Conservation (phyloP, 441 rosid species). For the Jatropha podagrica region DNA sequence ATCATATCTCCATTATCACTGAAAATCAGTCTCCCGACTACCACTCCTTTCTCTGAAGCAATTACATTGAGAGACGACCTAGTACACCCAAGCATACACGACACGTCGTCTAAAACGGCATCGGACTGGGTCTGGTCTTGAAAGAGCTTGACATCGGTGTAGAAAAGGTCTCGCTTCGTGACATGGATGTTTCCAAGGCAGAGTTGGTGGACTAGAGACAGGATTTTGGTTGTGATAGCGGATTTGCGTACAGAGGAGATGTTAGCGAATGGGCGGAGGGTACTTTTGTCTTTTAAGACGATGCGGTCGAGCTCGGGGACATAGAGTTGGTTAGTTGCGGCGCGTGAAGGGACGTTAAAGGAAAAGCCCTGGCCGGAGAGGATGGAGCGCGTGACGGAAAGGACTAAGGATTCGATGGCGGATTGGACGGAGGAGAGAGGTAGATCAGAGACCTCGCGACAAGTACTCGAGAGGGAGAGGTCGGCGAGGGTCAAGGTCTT, state of each 20-base stretch:
- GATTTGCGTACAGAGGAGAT: slow-evolving; percentile 84
- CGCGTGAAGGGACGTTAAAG: slow-evolving; percentile 89
- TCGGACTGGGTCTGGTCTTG: slow-evolving; percentile 96
- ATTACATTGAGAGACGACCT: slow-evolving; percentile 87
- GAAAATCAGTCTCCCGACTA: slow-evolving; percentile 85
- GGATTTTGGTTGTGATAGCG: slow-evolving; percentile 81
- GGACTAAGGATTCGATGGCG: slow-evolving; percentile 64
- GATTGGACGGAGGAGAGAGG: slow-evolving; percentile 84
- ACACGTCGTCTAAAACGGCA: slow-evolving; percentile 80
- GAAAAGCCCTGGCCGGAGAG: slow-evolving; percentile 86
- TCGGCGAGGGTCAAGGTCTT: slow-evolving; percentile 76
- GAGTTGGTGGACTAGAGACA: slow-evolving; percentile 84
- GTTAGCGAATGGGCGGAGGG: slow-evolving; percentile 83
- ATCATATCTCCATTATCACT: slow-evolving; percentile 97
- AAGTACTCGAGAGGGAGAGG: slow-evolving; percentile 65
- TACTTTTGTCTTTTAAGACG: slow-evolving; percentile 85
- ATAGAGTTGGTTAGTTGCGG: slow-evolving; percentile 90
- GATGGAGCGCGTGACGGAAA: slow-evolving; percentile 70
- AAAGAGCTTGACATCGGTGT: slow-evolving; percentile 95
- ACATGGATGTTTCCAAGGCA: slow-evolving; percentile 80
- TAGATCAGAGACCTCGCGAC: slow-evolving; percentile 88
- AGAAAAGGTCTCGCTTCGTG: slow-evolving; percentile 96
- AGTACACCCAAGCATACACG: slow-evolving; percentile 93
- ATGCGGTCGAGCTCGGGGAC: slow-evolving; percentile 99
- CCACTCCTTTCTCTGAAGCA: slow-evolving; percentile 93